A percentile compares a stretch with the other conserved stretches of the same genome.
Evolutionary conservation across 2,329 filamentous ascomycete species (phyloP).

Genomic region (Calonectria pseudoturangicola): DNA sequence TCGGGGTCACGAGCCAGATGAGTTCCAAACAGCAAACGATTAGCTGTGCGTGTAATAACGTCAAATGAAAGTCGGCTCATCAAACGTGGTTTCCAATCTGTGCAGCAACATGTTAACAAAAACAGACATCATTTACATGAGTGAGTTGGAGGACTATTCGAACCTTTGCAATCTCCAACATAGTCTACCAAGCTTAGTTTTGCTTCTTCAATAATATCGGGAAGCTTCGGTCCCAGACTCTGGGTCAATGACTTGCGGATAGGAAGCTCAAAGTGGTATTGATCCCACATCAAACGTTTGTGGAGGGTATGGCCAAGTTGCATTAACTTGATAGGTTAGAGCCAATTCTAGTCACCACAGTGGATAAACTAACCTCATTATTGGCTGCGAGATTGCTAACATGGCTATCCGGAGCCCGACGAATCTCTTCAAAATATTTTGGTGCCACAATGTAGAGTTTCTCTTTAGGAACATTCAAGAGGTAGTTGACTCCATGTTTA

Average conservation of each 20-base stretch:
- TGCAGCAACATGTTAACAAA: neutral
- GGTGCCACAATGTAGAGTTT: constrained; percentile 30
- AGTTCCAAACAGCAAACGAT: neutral
- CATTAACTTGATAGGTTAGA: neutral
- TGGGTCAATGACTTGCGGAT: constrained; percentile 16
- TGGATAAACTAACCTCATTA: neutral
- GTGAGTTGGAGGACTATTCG: neutral
- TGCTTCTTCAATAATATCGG: constrained; percentile 5
- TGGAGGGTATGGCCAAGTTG: constrained; percentile 1
- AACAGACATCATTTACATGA: neutral
- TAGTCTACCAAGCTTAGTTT: constrained; percentile 1
- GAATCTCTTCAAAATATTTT: constrained; percentile 26
- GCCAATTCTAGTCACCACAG: neutral
- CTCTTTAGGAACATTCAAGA: constrained; percentile 33
- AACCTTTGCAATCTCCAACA: neutral
- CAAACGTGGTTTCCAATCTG: neutral
- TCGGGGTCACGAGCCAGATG: neutral
- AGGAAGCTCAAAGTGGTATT: constrained; percentile 10
- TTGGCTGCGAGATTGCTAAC: constrained; percentile 12
- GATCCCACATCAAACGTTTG: constrained; percentile 9
- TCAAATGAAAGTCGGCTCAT: constrained; percentile 18
- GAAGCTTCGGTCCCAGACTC: constrained; percentile 1
- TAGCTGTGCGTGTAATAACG: constrained; percentile 8
- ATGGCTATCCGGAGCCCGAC: constrained; percentile 7
- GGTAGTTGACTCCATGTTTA: constrained; percentile 25